These are phyloP conservation scores for Phaffia rhodozyma DNA, from an alignment of 1,284 basidiomycete genomes.

Conservation along the genomic window DNA sequence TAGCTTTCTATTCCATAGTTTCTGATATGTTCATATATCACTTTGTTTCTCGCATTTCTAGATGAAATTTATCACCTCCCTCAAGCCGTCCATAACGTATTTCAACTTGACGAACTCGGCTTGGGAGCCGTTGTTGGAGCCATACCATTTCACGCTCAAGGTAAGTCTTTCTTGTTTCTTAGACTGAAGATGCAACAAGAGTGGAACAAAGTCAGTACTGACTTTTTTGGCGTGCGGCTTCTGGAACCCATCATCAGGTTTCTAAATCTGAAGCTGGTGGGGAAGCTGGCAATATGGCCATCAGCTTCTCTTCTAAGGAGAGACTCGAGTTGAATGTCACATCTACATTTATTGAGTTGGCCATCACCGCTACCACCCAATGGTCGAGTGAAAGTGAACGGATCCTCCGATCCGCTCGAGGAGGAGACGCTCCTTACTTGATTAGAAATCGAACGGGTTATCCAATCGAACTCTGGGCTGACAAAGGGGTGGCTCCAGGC, in stretches of 20 bases:
- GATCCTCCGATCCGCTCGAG: constrained; percentile 59
- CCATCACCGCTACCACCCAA: constrained; percentile 58
- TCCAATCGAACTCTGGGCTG: constrained; percentile 67
- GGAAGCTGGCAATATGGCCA: constrained; percentile 45
- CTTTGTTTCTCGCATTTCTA: constrained; percentile 29
- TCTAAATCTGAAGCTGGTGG: constrained; percentile 32
- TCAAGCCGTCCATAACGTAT: constrained; percentile 77
- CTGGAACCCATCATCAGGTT: constrained; percentile 19
- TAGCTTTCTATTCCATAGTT: neutral
- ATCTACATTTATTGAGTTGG: constrained; percentile 80
- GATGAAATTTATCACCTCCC: constrained; percentile 67
- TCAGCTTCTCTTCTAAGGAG: constrained; percentile 63
- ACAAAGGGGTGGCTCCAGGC: constrained; percentile 44
- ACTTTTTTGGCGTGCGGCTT: constrained; percentile 18
- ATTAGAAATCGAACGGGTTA: constrained; percentile 86
- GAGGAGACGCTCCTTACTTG: constrained; percentile 83
- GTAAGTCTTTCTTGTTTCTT: constrained; percentile 39
- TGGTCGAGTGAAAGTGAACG: constrained; percentile 62
- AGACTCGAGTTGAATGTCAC: constrained; percentile 87
- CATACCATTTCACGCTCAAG: constrained; percentile 76
- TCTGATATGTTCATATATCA: neutral
- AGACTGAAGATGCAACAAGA: constrained; percentile 45
- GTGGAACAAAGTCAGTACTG: constrained; percentile 18
- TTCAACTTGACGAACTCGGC: constrained; percentile 97
- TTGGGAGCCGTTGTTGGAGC: constrained; percentile 99